Base-by-base conservation (phyloP, 2,329 filamentous ascomycete genomes). In the Trematosphaeria pertusa region DNA sequence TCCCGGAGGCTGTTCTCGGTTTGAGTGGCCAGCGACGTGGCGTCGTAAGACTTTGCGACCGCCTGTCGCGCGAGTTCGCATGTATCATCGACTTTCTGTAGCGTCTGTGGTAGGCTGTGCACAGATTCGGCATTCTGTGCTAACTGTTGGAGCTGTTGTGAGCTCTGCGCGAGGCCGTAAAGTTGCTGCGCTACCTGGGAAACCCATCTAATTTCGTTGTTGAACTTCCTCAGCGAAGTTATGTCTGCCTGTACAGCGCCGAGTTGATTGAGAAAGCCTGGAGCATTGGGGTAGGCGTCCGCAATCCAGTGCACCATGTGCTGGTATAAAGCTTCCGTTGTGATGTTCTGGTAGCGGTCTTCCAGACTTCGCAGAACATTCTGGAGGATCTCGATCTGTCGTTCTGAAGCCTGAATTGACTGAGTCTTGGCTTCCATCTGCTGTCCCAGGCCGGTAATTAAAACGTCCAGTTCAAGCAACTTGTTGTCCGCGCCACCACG, bases 241-340 rank as follows among this genome's bases (percentile, higher is more conserved):
- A 20, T 17, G 18, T 9, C 7, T 11, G 4, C 18, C 33, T 8
- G 21, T 36, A 12, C 1, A 44, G 1, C n/a, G 8, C 14, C 21
- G 15, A 46, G 20, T 9, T 35, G 19, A 17, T 24, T 30, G 19
- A 46, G 15, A 11, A 50, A 31, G 15, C 36, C 28, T 7, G 15
- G 19, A 5, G 48, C 43, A 21, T 43, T 39, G 9, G 53, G 56
- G 30, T 59, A 59, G 18, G 28, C 49, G 26, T 41, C 30, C 18
- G 37, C 41, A 10, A 59, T 24, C 33, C 39, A 43, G 20, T 59
- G 36, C n/a, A 58, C 51, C 43, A 59, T 59, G 20, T 46, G 24
- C 15, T 52, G 51, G 34, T 48, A 32, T 7, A 59, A 3, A 1
- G 44, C 14, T 4, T 46, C 47, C 2, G 56, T 56, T 5, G 32